Conservation (phyloP, 352 stramenopile species). For the Phytopythium ostracodes region DNA sequence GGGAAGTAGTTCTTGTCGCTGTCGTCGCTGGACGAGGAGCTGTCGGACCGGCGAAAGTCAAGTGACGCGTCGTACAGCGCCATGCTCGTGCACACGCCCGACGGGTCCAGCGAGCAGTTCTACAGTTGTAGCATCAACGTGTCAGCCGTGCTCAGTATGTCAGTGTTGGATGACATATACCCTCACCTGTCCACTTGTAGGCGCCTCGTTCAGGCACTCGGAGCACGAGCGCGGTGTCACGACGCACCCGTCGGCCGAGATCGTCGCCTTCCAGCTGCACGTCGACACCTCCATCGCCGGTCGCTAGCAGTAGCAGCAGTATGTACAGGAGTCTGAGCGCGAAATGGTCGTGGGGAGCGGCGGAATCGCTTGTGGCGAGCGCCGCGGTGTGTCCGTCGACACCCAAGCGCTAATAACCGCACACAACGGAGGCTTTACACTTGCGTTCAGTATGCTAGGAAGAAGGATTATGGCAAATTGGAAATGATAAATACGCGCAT, state of each 20-base stretch:
- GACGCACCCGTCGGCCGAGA: conserved; percentile 2
- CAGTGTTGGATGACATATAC: not conserved
- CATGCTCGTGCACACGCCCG: conserved; percentile 6
- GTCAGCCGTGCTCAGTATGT: not conserved
- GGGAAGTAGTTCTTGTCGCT: conserved; percentile 27
- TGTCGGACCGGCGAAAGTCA: not conserved
- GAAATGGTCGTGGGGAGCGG: not conserved
- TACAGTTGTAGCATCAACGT: not conserved
- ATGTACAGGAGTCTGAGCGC: not conserved
- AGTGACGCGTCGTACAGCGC: conserved; percentile 4
- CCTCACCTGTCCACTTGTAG: conserved; percentile 1
- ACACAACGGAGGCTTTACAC: not conserved
- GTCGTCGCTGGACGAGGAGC: not conserved
- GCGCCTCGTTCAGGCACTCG: conserved; percentile 29
- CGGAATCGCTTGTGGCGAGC: not conserved
- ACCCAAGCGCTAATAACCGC: not conserved
- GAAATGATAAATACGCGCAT: conserved; percentile 1
- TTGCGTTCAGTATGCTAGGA: not conserved
- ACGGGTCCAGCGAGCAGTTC: conserved; percentile 5
- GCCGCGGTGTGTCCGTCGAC: not conserved
- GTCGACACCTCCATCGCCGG: not conserved
- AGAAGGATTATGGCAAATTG: not conserved
- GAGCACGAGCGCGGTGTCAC: conserved; percentile 16
- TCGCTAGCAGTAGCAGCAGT: not conserved
- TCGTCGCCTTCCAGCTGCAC: conserved; percentile 7